Percentiles rank a stretch among this genome's conserved stretches.
Conservation (phyloP, 176 grass and related monocot species). For the Phoenix roebelenii region DNA sequence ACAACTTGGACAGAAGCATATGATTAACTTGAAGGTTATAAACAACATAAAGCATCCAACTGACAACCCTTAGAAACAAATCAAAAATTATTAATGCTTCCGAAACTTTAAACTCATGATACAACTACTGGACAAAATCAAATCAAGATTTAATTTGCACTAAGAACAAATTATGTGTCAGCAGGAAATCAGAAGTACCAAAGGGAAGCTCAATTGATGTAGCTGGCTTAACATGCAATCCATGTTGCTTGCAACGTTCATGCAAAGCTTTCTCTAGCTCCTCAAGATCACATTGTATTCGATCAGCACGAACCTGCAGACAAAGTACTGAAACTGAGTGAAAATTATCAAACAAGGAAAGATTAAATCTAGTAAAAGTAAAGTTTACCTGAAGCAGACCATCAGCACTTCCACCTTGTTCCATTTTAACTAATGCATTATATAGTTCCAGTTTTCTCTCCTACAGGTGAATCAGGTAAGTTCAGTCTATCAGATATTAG, state of each 20-base stretch:
- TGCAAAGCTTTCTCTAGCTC: constrained; percentile 82
- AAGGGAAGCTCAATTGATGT: constrained; percentile 81
- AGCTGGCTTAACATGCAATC: constrained; percentile 61
- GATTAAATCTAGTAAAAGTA: constrained; percentile 15
- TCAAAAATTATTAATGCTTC: too few relatives aligned
- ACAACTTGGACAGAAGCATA: too few relatives aligned
- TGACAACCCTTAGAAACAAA: too few relatives aligned
- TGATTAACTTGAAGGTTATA: too few relatives aligned
- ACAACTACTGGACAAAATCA: too few relatives aligned
- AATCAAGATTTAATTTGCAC: too few relatives aligned
- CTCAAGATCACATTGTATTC: constrained; percentile 95
- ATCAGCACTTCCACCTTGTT: constrained; percentile 95
- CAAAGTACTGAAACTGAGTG: constrained; percentile 10
- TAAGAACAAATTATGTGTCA: background rate
- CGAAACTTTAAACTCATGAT: too few relatives aligned
- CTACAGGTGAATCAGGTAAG: constrained; percentile 34
- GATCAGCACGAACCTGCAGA: constrained; percentile 81
- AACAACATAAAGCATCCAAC: too few relatives aligned
- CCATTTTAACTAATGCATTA: constrained; percentile 93
- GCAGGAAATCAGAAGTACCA: constrained; percentile 41
- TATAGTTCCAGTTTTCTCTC: constrained; percentile 93
- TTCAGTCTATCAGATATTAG: constrained; percentile 4
- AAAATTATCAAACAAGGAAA: constrained; percentile 3
- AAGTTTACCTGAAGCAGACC: constrained; percentile 87
- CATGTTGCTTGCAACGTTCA: constrained; percentile 92